phyloP scores from a whole-genome alignment of 2,329 filamentous ascomycete genomes.

The Monosporascus ibericus region DNA sequence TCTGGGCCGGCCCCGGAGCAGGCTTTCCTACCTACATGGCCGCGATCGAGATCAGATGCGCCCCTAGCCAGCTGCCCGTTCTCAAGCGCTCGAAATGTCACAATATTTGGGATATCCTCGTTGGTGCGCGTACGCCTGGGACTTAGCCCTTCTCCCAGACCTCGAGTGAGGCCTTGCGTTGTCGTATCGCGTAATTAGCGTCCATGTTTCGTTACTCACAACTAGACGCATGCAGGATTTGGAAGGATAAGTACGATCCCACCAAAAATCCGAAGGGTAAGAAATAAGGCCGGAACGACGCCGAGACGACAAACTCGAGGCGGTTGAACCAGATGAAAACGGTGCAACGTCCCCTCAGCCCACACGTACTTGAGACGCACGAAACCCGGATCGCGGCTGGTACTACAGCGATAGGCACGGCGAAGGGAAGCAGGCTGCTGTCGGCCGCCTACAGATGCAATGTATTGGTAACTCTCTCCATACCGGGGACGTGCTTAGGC shows the following conservation, averaged over 20 bases:
- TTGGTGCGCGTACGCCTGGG: not conserved
- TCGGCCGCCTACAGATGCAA: no score
- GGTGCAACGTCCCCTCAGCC: not conserved
- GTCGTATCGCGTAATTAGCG: not conserved
- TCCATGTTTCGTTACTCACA: slow-evolving; percentile 16
- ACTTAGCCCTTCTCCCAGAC: not conserved
- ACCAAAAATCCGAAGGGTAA: slow-evolving; percentile 28
- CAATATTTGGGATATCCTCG: not conserved
- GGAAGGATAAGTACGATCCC: slow-evolving; percentile 89
- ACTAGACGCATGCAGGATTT: slow-evolving; percentile 62
- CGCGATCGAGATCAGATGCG: not conserved
- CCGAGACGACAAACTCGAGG: not conserved
- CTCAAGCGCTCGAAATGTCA: not conserved
- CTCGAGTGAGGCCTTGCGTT: slow-evolving; percentile 3
- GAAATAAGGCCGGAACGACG: slow-evolving; percentile 23
- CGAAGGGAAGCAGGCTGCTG: no score
- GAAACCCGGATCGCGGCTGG: not conserved
- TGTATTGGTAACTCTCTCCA: not conserved
- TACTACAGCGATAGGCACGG: not conserved
- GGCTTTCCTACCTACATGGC: not conserved
- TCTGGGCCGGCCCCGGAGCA: not conserved
- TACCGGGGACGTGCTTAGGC: no score
- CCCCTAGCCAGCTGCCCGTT: not conserved
- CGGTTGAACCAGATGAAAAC: not conserved
- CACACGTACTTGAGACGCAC: no score